Conservation (phyloP, 2,329 filamentous ascomycete species). For the Cladosporium colombiae region DNA sequence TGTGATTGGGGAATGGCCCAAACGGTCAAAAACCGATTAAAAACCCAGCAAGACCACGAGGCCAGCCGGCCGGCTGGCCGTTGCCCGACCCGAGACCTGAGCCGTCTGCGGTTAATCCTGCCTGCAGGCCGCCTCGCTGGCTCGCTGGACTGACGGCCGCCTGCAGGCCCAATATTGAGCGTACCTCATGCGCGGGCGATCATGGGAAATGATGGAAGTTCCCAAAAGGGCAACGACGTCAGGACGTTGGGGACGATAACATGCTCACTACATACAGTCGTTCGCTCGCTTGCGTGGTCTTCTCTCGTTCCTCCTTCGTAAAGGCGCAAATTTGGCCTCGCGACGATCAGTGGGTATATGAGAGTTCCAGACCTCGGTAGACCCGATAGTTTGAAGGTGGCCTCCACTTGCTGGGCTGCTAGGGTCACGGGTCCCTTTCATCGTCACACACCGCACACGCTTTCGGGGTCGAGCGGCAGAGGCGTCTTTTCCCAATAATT, state of each 20-base stretch:
- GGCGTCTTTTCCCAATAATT: not conserved
- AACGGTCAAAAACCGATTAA: not conserved
- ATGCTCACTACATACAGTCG: not conserved
- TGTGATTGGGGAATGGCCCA: not conserved
- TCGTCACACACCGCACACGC: not conserved
- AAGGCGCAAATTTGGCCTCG: slow-evolving; percentile 1
- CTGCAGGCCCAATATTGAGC: not conserved
- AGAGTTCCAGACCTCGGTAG: slow-evolving; percentile 4
- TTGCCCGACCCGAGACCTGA: slow-evolving; percentile 12
- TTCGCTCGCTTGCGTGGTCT: not conserved
- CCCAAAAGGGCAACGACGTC: not conserved
- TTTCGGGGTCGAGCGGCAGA: not conserved
- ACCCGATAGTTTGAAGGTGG: not conserved
- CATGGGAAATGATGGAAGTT: not conserved
- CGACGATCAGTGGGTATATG: slow-evolving; percentile 1
- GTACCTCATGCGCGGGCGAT: slow-evolving; percentile 13
- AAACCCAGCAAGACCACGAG: slow-evolving; percentile 11
- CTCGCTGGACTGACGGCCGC: not conserved
- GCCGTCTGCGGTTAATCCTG: slow-evolving; percentile 1
- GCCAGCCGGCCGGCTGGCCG: slow-evolving; percentile 3
- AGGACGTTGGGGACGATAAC: not conserved
- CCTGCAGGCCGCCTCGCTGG: not conserved
- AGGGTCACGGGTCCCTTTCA: slow-evolving; percentile 8
- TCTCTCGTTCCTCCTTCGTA: not conserved
- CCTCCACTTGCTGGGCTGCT: slow-evolving; percentile 1